Conservation (phyloP, 768 basidiomycete species). For the Collybiopsis confluens region DNA sequence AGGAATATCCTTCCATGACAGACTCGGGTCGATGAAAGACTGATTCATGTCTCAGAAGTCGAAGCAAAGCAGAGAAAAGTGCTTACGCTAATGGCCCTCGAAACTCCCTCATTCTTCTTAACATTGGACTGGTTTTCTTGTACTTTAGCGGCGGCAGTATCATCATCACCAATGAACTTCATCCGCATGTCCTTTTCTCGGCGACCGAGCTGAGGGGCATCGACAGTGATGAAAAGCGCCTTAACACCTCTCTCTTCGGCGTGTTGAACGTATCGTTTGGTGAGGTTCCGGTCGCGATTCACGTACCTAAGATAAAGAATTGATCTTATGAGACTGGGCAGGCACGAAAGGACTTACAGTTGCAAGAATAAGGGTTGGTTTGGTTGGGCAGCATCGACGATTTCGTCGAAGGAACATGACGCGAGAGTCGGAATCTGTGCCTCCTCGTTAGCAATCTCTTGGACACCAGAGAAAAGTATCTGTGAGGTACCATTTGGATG, state of each 20-base stretch:
- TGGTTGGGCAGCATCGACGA: constrained; percentile 79
- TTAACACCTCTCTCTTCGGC: constrained; percentile 90
- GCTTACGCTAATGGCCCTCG: constrained; percentile 77
- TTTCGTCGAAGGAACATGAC: constrained; percentile 93
- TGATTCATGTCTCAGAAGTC: constrained; percentile 21
- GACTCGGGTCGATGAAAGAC: constrained; percentile 92
- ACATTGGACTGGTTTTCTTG: constrained; percentile 59
- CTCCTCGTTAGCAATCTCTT: not conserved
- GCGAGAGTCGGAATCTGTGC: constrained; percentile 89
- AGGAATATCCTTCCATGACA: constrained; percentile 80
- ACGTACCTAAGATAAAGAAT: constrained; percentile 57
- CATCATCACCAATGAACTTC: constrained; percentile 85
- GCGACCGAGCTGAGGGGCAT: constrained; percentile 93
- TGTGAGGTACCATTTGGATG: constrained; percentile 62
- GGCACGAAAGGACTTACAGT: constrained; percentile 40
- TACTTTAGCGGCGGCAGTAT: constrained; percentile 50
- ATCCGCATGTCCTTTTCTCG: constrained; percentile 97
- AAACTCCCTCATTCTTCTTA: constrained; percentile 73
- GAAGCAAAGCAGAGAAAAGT: not conserved
- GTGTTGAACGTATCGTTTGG: constrained; percentile 81
- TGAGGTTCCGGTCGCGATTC: constrained; percentile 83
- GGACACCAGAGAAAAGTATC: not conserved
- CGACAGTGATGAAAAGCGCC: constrained; percentile 94
- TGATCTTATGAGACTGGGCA: not conserved
- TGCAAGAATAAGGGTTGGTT: constrained; percentile 85